Base-by-base conservation (phyloP, 1,284 basidiomycete species). In the Malassezia obtusa region DNA sequence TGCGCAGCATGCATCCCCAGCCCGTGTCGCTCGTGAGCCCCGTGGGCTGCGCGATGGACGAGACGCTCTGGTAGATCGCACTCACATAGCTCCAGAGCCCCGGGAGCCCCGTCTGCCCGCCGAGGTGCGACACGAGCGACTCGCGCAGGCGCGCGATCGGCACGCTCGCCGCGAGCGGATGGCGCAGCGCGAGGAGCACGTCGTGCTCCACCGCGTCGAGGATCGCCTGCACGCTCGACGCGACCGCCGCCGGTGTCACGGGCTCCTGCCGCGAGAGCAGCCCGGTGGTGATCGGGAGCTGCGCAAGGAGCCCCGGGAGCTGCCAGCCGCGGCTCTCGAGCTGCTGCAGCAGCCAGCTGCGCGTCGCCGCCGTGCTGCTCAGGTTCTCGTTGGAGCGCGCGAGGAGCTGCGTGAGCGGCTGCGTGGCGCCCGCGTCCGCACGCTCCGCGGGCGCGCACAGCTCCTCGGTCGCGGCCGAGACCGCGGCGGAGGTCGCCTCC, bases 1-100 rank as follows among this genome's bases (percentile, higher is more conserved):
- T 96, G 22, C 92, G 77, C 25, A 96, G 75, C 92, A 98, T 96
- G 75, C 92, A 98, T 0, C 92, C 92, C 92, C 92, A 98, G 0
- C 92, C 92, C 0, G 88, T 79, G 77, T 98, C 92, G 61, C 82
- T 87, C n/a, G 84, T 88, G 81, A 89, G 84, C 0, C 85, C 85
- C n/a, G 49, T 45, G 4, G 57, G 59, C 33, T 22, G 41, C 15
- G 50, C 30, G 47, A 50, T n/a, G 51, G 45, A 41, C 52, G 52
- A 17, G 33, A 39, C 22, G 53, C 33, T 5, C n/a, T 26, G 10
- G 26, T 45, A 46, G 8, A 52, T 33, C 21, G 43, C 41, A 17
- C 19, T 17, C 21, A 52, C 43, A n/a, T 26, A 30, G 43, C 28
- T 12, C 51, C 45, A 53, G 5, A 53, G 32, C 3, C 30, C 45